Evolutionary conservation across 169 alveolate species (phyloP).

Genomic region (Plasmodium chabaudi): DNA sequence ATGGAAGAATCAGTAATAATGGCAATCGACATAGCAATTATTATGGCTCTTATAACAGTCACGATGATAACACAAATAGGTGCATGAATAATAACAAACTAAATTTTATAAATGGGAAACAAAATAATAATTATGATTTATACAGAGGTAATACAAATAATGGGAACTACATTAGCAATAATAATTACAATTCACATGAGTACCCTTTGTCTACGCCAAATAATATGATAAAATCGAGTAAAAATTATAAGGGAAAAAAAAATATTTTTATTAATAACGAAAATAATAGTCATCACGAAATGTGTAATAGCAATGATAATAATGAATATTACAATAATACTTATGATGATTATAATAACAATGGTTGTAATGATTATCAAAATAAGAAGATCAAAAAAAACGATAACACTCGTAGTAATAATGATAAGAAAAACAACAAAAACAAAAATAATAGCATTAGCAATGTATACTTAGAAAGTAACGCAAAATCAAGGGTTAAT

Average conservation of each 20-base stretch:
- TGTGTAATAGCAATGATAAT: slow-evolving; percentile 6
- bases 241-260: slow-evolving; percentile 30
- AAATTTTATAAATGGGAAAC: slow-evolving; percentile 17
- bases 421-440: not conserved
- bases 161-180: too few relatives aligned
- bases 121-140: slow-evolving; percentile 16
- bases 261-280: not conserved
- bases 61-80: slow-evolving; percentile 8
- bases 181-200: slow-evolving; percentile 3
- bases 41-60: not conserved
- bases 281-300: too few relatives aligned
- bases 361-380: not conserved
- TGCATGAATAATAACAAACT: not conserved
- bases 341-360: not conserved
- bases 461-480: too few relatives aligned
- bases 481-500: too few relatives aligned
- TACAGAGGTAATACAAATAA: too few relatives aligned
- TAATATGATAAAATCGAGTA: slow-evolving; percentile 13
- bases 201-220: slow-evolving; percentile 7
- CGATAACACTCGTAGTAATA: not conserved
- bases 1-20: slow-evolving; percentile 1
- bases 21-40: not conserved
- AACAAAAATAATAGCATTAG: not conserved
- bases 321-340: not conserved
- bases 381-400: not conserved